Conservation (phyloP, 2,329 filamentous ascomycete genomes). For the Penicillium occitanis region DNA sequence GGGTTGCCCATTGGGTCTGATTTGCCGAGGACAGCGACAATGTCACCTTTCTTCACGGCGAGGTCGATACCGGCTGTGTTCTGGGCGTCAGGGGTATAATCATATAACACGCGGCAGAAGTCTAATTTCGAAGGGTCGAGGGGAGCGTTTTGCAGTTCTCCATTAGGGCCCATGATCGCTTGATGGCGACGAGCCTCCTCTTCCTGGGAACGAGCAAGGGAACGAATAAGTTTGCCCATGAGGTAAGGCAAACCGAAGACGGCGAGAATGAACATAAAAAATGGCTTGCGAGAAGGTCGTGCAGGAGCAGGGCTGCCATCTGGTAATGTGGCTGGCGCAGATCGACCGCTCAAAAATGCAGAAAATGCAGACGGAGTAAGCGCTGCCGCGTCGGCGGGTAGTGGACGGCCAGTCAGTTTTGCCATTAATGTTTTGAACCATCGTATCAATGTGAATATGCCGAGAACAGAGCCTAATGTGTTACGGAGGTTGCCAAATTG, state of each 20-base stretch:
- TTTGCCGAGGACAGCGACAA: constrained; percentile 91
- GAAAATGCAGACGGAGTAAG: constrained; percentile 91
- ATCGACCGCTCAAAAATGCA: constrained; percentile 72
- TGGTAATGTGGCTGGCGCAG: constrained; percentile 50
- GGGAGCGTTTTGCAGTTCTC: constrained; percentile 48
- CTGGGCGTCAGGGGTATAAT: constrained; percentile 78
- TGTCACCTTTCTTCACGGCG: constrained; percentile 88
- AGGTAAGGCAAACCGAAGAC: constrained; percentile 95
- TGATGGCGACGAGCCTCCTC: constrained; percentile 62
- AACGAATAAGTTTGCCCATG: constrained; percentile 92
- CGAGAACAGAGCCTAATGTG: constrained; percentile 87
- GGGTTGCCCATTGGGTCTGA: constrained; percentile 87
- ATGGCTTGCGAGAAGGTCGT: constrained; percentile 87
- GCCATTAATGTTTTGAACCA: constrained; percentile 91
- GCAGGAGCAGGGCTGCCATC: constrained; percentile 66
- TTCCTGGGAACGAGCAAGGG: constrained; percentile 79
- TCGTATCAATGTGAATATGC: constrained; percentile 92
- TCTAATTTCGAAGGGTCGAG: constrained; percentile 89
- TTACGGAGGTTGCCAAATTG: constrained; percentile 93
- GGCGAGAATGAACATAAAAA: constrained; percentile 91
- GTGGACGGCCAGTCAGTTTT: constrained; percentile 87
- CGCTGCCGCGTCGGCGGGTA: constrained; percentile 79
- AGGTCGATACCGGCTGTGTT: constrained; percentile 74
- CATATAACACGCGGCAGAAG: constrained; percentile 92
- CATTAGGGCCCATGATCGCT: constrained; percentile 54